These are phyloP conservation scores for Peterozyma xylosa DNA, from an alignment of 805 yeast genomes.

Conservation along the genomic window DNA sequence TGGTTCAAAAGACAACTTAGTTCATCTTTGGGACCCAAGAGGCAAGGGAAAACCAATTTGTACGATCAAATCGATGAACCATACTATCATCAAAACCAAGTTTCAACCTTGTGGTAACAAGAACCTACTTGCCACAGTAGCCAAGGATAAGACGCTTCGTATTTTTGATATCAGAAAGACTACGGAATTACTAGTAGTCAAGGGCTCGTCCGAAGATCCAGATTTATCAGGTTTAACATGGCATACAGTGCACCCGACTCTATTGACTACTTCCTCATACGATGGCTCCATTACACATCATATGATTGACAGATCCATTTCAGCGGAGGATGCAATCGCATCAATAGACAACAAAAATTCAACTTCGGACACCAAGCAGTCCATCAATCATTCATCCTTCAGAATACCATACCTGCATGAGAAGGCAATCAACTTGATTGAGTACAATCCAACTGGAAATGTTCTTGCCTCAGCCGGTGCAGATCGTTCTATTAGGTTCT, in stretches of 20 bases:
- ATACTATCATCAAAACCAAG: conserved; percentile 78
- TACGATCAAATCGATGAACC: conserved; percentile 87
- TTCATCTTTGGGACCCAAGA: conserved; percentile 96
- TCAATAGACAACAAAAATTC: background rate
- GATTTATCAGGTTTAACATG: conserved; percentile 84
- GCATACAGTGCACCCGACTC: conserved; percentile 83
- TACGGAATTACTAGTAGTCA: conserved; percentile 65
- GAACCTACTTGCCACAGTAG: conserved; percentile 72
- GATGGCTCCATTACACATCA: conserved; percentile 85
- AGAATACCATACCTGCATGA: conserved; percentile 90
- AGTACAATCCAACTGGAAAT: conserved; percentile 94
- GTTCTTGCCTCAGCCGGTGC: conserved; percentile 87
- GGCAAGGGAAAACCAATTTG: conserved; percentile 50
- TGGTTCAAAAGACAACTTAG: conserved; percentile 92
- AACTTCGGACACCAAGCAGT: background rate
- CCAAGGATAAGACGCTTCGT: conserved; percentile 83
- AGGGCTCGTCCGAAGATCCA: conserved; percentile 58
- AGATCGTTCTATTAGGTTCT: conserved; percentile 85
- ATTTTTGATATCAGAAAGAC: conserved; percentile 82
- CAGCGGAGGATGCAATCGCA: conserved; percentile 20
- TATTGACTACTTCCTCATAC: conserved; percentile 79
- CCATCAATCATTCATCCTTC: conserved; percentile 4
- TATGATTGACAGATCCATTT: conserved; percentile 44
- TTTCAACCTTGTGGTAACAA: conserved; percentile 80
- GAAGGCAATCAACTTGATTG: conserved; percentile 81